Conservation (phyloP, 2,329 filamentous ascomycete genomes). For the Aureobasidium sp. region DNA sequence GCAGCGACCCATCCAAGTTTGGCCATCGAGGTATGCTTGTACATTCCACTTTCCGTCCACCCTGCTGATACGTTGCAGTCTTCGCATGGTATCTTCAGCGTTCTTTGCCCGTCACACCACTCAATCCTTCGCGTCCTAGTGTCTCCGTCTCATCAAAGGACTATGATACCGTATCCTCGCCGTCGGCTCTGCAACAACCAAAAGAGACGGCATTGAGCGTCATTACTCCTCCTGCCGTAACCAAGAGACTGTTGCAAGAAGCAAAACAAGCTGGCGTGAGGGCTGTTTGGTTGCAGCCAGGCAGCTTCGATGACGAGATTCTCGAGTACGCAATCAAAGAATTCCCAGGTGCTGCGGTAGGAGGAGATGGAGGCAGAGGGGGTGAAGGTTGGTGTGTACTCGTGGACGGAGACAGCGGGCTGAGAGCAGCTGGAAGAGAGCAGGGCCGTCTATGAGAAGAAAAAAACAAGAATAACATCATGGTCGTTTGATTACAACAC, state of each 20-base stretch:
- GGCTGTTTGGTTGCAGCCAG: constrained; percentile 84
- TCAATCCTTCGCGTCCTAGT: constrained; percentile 65
- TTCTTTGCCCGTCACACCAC: constrained; percentile 67
- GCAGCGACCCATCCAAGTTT: constrained; percentile 75
- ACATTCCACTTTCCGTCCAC: not conserved
- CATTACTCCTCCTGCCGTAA: constrained; percentile 77
- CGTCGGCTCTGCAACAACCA: constrained; percentile 60
- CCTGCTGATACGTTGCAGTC: constrained; percentile 46
- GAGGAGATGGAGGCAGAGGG: constrained; percentile 60
- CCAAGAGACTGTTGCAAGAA: constrained; percentile 66
- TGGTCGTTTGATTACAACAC: not conserved
- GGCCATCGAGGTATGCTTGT: constrained; percentile 67
- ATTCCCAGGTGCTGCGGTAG: constrained; percentile 60
- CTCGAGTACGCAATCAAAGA: constrained; percentile 60
- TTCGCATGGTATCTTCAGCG: constrained; percentile 83
- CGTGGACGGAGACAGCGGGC: constrained; percentile 70
- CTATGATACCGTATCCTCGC: constrained; percentile 58
- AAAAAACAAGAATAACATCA: not conserved
- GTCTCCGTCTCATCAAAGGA: constrained; percentile 56
- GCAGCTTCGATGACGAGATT: constrained; percentile 72
- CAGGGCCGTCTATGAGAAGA: constrained; percentile 7
- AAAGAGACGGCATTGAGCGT: constrained; percentile 69
- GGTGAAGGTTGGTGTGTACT: constrained; percentile 80
- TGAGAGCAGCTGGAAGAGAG: constrained; percentile 47
- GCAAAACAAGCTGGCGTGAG: constrained; percentile 67